A percentile compares a stretch with the other conserved stretches of the same genome.
Conservation (phyloP, 148 eudicot species). For the Suaeda aralocaspica region DNA sequence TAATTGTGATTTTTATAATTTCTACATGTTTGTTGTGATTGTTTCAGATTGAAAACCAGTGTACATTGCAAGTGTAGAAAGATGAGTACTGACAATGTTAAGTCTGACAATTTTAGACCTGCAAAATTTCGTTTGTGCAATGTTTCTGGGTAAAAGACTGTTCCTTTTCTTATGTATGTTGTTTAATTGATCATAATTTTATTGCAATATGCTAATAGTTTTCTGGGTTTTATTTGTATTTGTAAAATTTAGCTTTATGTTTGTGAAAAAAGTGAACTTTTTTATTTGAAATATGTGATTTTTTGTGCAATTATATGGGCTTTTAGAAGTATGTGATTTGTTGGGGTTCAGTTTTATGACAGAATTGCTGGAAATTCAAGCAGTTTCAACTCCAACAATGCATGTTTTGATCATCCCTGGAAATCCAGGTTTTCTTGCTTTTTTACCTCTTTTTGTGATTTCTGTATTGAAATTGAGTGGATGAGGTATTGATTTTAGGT, state of each 20-base stretch:
- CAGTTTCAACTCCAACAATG: constrained; percentile 51
- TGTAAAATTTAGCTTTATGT: background rate
- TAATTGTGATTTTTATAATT: too few relatives aligned
- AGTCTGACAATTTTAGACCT: constrained; percentile 6
- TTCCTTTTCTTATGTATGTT: background rate
- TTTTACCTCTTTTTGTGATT: background rate
- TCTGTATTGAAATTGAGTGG: background rate
- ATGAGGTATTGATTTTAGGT: constrained; percentile 12
- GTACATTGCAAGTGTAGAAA: constrained; percentile 9
- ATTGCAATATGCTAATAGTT: background rate
- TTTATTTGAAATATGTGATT: background rate
- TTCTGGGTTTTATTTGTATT: background rate
- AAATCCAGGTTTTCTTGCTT: constrained; percentile 62
- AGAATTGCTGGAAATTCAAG: constrained; percentile 66
- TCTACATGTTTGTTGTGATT: background rate
- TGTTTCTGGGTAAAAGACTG: constrained; percentile 54
- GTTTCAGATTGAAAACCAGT: constrained; percentile 20
- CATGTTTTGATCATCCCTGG: constrained; percentile 82
- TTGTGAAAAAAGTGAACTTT: background rate
- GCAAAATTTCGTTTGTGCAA: constrained; percentile 50
- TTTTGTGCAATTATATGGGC: background rate
- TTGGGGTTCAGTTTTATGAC: constrained; percentile 52
- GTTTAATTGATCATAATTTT: background rate
- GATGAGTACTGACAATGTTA: constrained; percentile 20
- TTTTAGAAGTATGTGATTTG: background rate